These are phyloP conservation scores for Trichosporon asahii DNA, from an alignment of 1,284 basidiomycete species.

Conservation along the genomic window DNA sequence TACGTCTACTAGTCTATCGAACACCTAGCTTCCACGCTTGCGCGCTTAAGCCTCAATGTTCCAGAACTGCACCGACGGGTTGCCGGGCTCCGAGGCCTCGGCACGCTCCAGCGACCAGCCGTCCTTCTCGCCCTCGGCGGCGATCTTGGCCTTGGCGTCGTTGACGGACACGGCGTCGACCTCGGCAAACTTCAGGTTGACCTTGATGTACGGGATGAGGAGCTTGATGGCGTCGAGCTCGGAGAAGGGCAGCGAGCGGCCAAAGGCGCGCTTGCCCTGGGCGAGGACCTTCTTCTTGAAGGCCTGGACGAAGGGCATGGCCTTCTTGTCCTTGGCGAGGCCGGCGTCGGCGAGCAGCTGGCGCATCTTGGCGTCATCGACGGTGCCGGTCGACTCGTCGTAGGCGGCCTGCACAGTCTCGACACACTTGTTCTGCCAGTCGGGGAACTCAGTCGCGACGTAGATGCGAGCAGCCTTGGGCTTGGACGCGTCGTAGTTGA, in stretches of 20 bases:
- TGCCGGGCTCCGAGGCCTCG: conserved; percentile 82
- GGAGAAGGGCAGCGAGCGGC: conserved; percentile 80
- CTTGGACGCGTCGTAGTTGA: conserved; percentile 67
- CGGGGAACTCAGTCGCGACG: conserved; percentile 85
- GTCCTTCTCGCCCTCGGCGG: conserved; percentile 37
- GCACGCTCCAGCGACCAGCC: conserved; percentile 55
- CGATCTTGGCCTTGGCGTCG: conserved; percentile 55
- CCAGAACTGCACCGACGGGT: conserved; percentile 78
- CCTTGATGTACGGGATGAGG: conserved; percentile 77
- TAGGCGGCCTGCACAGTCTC: conserved; percentile 71
- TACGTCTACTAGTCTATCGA: neutral
- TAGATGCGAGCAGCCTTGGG: conserved; percentile 83
- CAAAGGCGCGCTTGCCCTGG: conserved; percentile 74
- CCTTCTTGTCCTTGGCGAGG: conserved; percentile 90
- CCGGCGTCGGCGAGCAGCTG: conserved; percentile 68
- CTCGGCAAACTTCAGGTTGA: conserved; percentile 70
- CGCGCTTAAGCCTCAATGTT: conserved; percentile 31
- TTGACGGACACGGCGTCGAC: conserved; percentile 69
- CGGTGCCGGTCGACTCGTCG: conserved; percentile 59
- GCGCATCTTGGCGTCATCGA: conserved; percentile 81
- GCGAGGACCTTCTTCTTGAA: conserved; percentile 89
- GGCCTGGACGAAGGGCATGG: conserved; percentile 89
- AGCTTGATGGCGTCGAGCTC: conserved; percentile 74
- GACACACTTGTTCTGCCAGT: conserved; percentile 87
- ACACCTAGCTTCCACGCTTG: neutral